Percentiles rank a stretch among this genome's conserved stretches.
These are phyloP conservation scores for Lachancea fermentati DNA, from an alignment of 805 yeast genomes.

Conservation along the genomic window DNA sequence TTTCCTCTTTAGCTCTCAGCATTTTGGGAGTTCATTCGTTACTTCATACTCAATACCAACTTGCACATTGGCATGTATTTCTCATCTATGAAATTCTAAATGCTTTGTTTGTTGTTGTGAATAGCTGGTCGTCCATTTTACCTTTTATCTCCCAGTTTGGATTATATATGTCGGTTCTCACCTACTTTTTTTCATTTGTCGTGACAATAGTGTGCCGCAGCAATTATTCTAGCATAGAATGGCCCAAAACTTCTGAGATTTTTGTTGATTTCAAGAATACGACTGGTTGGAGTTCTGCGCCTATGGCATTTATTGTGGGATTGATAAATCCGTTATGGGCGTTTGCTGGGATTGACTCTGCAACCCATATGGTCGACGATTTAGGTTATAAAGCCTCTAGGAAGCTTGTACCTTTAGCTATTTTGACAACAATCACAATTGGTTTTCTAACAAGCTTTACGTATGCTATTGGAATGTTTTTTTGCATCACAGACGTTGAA, in stretches of 20 bases:
- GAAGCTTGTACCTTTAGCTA: constrained; percentile 54
- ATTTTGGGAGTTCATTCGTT: constrained; percentile 46
- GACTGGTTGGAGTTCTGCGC: constrained; percentile 57
- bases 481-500: constrained; percentile 48
- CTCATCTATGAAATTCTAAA: constrained; percentile 44
- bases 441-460: constrained; percentile 57
- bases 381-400: constrained; percentile 15
- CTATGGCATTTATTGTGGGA: constrained; percentile 65
- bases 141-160: constrained; percentile 48
- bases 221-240: constrained; percentile 34
- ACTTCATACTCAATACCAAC: constrained; percentile 32
- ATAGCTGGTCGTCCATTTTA: constrained; percentile 45
- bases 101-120: constrained; percentile 39
- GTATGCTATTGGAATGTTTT: constrained; percentile 52
- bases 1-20: constrained; percentile 47
- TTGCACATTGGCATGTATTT: constrained; percentile 51
- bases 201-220: constrained; percentile 47
- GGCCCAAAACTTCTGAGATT: constrained; percentile 47
- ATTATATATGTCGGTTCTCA: constrained; percentile 45
- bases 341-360: constrained; percentile 62
- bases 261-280: constrained; percentile 48
- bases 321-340: constrained; percentile 66
- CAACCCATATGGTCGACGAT: constrained; percentile 70
- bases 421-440: constrained; percentile 56
- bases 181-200: constrained; percentile 50